These are phyloP conservation scores for Chlamydomonas sp. DNA, from an alignment of 139 green algal species.

Conservation along the genomic window DNA sequence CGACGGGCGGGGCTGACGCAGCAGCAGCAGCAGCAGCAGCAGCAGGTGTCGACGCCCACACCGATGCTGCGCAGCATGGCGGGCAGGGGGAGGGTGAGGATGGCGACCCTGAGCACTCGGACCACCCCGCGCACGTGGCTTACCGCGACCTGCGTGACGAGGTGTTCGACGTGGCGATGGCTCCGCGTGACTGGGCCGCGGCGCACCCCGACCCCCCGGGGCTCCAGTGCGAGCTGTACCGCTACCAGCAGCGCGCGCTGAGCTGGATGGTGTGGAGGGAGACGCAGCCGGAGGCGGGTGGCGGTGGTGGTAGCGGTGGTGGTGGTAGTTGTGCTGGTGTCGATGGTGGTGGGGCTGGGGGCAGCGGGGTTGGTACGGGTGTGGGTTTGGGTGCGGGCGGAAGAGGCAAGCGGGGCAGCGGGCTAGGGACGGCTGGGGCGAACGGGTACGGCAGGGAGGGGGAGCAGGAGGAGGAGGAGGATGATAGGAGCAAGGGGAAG, in stretches of 20 bases:
- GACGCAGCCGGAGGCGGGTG: conserved; percentile 19
- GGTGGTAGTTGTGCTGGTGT: too few species aligned
- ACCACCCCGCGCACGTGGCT: not conserved
- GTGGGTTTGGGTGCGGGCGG: too few species aligned
- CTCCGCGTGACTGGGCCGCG: conserved; percentile 51
- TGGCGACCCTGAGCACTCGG: not conserved
- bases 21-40: not conserved
- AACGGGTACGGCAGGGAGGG: not conserved
- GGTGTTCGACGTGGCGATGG: conserved; percentile 52
- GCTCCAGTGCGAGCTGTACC: conserved; percentile 66
- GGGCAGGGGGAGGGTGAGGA: too few species aligned
- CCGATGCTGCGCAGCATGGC: not conserved
- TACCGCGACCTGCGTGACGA: conserved; percentile 46
- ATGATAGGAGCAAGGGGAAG: not conserved
- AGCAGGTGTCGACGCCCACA: not conserved
- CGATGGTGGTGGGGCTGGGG: too few species aligned
- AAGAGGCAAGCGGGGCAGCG: not conserved
- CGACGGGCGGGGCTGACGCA: not conserved
- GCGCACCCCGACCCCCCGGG: conserved; percentile 48
- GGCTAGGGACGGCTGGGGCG: too few species aligned
- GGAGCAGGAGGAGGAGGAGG: not conserved
- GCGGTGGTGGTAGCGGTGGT: too few species aligned
- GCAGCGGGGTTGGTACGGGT: too few species aligned
- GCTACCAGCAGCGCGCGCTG: conserved; percentile 71
- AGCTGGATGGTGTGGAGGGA: conserved; percentile 77